Percentiles rank a stretch among this genome's conserved stretches.
Conservation (phyloP, 257 asterid species). For the Fraxinus anomala region DNA sequence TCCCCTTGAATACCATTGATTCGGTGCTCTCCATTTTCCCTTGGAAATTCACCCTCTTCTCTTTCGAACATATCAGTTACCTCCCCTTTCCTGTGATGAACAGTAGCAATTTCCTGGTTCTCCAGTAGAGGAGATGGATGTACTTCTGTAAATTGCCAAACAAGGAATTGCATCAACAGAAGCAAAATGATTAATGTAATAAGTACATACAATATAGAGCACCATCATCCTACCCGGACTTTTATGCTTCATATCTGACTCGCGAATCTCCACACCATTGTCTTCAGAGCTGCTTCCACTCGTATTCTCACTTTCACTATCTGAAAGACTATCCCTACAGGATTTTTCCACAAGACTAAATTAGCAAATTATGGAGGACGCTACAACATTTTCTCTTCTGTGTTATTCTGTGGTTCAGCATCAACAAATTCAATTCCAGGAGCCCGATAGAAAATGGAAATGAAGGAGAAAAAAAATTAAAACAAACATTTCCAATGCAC, state of each 20-base stretch:
- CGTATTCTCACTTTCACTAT: slow-evolving; percentile 51
- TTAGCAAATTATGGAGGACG: background rate
- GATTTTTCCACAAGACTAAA: slow-evolving; percentile 18
- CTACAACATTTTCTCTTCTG: background rate
- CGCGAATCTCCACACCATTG: slow-evolving; percentile 36
- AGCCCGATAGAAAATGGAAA: too few relatives aligned
- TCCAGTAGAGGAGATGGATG: slow-evolving; percentile 49
- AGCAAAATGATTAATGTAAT: background rate
- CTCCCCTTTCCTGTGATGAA: slow-evolving; percentile 46
- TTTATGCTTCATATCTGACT: slow-evolving; percentile 44
- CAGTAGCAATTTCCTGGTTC: slow-evolving; percentile 44
- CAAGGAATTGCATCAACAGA: slow-evolving; percentile 17
- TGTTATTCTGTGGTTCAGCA: too few relatives aligned
- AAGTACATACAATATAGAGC: background rate
- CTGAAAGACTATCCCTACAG: slow-evolving; percentile 63
- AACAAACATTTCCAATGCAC: too few relatives aligned
- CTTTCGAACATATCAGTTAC: slow-evolving; percentile 33
- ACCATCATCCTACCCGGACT: slow-evolving; percentile 41
- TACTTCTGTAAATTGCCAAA: slow-evolving; percentile 34
- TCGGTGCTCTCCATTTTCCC: slow-evolving; percentile 77
- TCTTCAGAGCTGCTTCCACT: slow-evolving; percentile 58
- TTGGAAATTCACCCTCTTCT: slow-evolving; percentile 68
- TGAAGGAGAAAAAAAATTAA: too few relatives aligned
- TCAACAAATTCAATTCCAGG: too few relatives aligned
- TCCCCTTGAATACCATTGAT: slow-evolving; percentile 61